Base-by-base conservation (phyloP, 2,329 filamentous ascomycete species). In the Biscogniauxia sp. region DNA sequence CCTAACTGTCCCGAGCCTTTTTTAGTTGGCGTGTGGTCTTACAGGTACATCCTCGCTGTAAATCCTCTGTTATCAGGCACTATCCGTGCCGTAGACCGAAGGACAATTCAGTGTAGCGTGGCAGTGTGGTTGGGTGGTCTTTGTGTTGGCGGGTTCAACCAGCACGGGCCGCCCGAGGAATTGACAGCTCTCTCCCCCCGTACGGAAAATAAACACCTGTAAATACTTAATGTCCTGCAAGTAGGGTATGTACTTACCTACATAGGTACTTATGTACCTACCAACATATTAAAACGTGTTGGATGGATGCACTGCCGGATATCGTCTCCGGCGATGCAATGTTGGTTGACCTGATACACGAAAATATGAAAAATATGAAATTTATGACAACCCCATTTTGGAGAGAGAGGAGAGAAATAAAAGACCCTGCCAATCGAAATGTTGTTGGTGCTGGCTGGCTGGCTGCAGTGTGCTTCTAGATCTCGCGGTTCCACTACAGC, bases 401-500 rank as follows among this genome's bases (percentile, higher is more conserved):
- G 28, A 32, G 9, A 32, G 28, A 32, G 28, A 32, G 6, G 28
- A 32, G 28, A 32, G 11, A 32, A 28, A 32, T 32, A 32, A 37
- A 57, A 60, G 23, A 26, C 50, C 23, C 20, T 20, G 25, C 49
- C 56, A 41, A 53, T 37, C 17, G 28, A 32, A 41, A 45, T 41
- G 9, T 23, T 25, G n/a, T 45, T 50, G 25, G 37, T 20, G 23
- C 23, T 54, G 45, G 26, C 20, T 54, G 45, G 26, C 20, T 9
- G 20, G 45, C 20, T 32, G 62, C 60, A 52, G 41, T 26, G 13
- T 15, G 45, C 20, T 32, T 60, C 60, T 70, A 76, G 67, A 76
- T 75, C 74, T 53, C 71, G 68, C 58, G 61, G 64, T 65, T 61
- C 64, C 67, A 68, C 68, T 52, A 51, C 63, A 68, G 58, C 63